Conservation (phyloP, 2,329 filamentous ascomycete genomes). For the Penicillium capsulatum region DNA sequence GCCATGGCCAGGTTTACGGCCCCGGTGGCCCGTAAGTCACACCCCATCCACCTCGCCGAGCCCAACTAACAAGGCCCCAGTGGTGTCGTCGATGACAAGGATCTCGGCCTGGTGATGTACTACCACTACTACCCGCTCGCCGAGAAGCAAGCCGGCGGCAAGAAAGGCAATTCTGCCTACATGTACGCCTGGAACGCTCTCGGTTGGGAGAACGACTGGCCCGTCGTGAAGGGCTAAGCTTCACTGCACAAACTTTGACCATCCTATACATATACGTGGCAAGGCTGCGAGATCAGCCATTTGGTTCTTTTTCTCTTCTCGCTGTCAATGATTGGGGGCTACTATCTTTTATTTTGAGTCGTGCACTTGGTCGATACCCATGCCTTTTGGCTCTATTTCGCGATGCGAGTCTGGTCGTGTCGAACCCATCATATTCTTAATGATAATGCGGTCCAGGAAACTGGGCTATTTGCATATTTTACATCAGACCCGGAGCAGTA, state of each 20-base stretch:
- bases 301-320: slow-evolving; percentile 7
- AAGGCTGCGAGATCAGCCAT: slow-evolving; percentile 1
- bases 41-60: slow-evolving; percentile 1
- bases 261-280: slow-evolving; percentile 11
- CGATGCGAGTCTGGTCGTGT: slow-evolving; percentile 2
- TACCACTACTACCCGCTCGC: slow-evolving; percentile 54
- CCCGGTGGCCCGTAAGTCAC: slow-evolving; percentile 61
- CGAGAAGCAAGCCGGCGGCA: slow-evolving; percentile 49
- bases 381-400: slow-evolving; percentile 7
- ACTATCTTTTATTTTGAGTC: slow-evolving; percentile 12
- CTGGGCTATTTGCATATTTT: too few relatives aligned
- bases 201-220: slow-evolving; percentile 45
- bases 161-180: slow-evolving; percentile 38
- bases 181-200: slow-evolving; percentile 49
- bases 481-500: too few relatives aligned
- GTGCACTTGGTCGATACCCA: slow-evolving; percentile 19
- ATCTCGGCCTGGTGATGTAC: slow-evolving; percentile 54
- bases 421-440: too few relatives aligned
- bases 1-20: slow-evolving; percentile 59
- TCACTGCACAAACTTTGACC: neutral
- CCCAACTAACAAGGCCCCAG: slow-evolving; percentile 15
- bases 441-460: slow-evolving; percentile 2
- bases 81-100: slow-evolving; percentile 31
- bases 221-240: slow-evolving; percentile 25
- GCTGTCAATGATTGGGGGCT: slow-evolving; percentile 18